Conservation (phyloP, 2,329 filamentous ascomycete species). For the Neurospora sp. region DNA sequence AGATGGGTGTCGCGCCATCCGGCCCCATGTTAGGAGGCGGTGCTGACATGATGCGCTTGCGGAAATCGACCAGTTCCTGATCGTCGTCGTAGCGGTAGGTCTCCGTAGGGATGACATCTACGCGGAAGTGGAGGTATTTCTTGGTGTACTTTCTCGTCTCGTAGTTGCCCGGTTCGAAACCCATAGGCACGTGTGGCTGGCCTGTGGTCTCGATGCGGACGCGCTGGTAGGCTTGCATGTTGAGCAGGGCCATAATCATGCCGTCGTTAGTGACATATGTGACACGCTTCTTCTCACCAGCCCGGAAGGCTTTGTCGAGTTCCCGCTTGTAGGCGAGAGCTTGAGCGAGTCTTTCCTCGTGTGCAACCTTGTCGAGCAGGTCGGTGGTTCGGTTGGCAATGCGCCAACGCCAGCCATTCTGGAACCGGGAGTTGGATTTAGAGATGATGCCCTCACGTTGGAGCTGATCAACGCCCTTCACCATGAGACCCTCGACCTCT, state of each 20-base stretch:
- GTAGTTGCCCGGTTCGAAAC: slow-evolving; percentile 63
- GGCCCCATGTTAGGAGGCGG: slow-evolving; percentile 32
- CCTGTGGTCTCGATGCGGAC: slow-evolving; percentile 44
- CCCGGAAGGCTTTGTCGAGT: slow-evolving; percentile 47
- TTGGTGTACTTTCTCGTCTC: slow-evolving; percentile 60
- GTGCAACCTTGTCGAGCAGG: slow-evolving; percentile 46
- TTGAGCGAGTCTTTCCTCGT: slow-evolving; percentile 44
- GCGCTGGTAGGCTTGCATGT: slow-evolving; percentile 50
- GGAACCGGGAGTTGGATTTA: slow-evolving; percentile 48
- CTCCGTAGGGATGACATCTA: slow-evolving; percentile 49
- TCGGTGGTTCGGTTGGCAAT: slow-evolving; percentile 50
- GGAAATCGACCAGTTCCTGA: slow-evolving; percentile 29
- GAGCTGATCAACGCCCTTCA: slow-evolving; percentile 38
- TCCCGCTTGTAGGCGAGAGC: slow-evolving; percentile 50
- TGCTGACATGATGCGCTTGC: slow-evolving; percentile 20
- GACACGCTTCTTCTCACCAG: slow-evolving; percentile 30
- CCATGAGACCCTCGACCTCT: slow-evolving; percentile 34
- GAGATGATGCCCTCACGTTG: slow-evolving; percentile 45
- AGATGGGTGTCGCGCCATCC: slow-evolving; percentile 52
- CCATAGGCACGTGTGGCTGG: slow-evolving; percentile 55
- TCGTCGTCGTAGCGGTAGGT: slow-evolving; percentile 48
- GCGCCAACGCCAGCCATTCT: slow-evolving; percentile 51
- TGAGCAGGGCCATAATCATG: slow-evolving; percentile 55
- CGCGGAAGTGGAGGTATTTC: slow-evolving; percentile 52
- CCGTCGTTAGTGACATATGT: slow-evolving; percentile 53